Evolutionary conservation across 2,329 filamentous ascomycete genomes (phyloP), one percentile per base, ranked within the genome.

Genomic region (Xylariaceae sp.): DNA sequence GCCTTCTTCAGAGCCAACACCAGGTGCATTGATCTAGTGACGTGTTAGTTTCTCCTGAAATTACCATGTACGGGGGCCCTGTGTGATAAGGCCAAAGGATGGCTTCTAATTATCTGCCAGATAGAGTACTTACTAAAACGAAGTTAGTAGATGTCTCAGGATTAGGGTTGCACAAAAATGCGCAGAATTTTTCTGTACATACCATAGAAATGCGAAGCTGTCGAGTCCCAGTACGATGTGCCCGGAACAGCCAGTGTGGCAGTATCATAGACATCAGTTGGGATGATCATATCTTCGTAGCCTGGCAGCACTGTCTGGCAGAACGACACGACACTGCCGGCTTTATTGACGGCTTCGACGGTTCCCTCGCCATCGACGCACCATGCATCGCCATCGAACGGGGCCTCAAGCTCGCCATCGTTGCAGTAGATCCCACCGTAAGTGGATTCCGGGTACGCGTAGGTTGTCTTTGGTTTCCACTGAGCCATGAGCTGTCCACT

Each of bases 271-370:
- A 90, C 83, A 54, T 83, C 68, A n/a, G 86, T 91, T 14, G 87
- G 86, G 60, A 90, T 90, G 58, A 90, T 74, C 87, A 91, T 91
- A 53, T 85, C 85, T 71, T 91, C 87, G 61, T 89, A 86, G 44
- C 87, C 87, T 15, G 87, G 87, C 53, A 90, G 70, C 12, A 90
- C 85, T 5, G 87, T 91, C 69, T 91, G 87, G 68, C 87, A 91
- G 69, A 87, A 89, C 2, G 87, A 81, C 47, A 90, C 78, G 12
- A 76, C 63, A 33, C 73, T 71, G 40, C 80, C 77, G 54, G 78
- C 80, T 58, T 84, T 83, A 72, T 90, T 91, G 53, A 82, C 73
- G 33, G 78, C 87, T 49, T 75, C 72, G 47, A 91, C 76, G 7
- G 81, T 65, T 39, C 85, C 86, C 17, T 81, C 81, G 41, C 87